Conservation (phyloP, 495 filamentous ascomycete species). For the Choiromyces venosus region DNA sequence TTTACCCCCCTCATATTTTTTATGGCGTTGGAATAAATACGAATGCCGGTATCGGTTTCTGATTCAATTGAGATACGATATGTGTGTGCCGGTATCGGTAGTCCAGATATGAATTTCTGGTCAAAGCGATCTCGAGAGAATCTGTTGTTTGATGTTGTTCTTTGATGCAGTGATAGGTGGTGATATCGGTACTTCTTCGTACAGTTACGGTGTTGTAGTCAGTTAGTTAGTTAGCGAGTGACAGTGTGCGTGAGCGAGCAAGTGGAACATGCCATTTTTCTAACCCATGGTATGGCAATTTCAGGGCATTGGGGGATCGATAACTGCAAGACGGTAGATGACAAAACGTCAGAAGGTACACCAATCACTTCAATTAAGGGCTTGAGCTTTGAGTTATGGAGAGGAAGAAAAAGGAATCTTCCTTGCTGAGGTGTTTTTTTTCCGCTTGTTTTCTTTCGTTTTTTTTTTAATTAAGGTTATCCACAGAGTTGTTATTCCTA, state of each 20-base stretch:
- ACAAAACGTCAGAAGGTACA: background rate
- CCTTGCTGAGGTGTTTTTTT: background rate
- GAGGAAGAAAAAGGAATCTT: slow-evolving; percentile 1
- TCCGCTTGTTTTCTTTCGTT: slow-evolving; percentile 3
- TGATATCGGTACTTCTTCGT: background rate
- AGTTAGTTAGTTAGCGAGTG: background rate
- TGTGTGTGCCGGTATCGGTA: background rate
- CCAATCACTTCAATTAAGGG: background rate
- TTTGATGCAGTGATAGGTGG: background rate
- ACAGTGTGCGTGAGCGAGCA: background rate
- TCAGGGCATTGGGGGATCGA: background rate
- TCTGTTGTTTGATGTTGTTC: background rate
- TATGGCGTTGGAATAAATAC: background rate
- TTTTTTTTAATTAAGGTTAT: slow-evolving; percentile 11
- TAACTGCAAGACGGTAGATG: background rate
- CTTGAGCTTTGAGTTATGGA: background rate
- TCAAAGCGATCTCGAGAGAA: background rate
- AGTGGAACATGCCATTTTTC: background rate
- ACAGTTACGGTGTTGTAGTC: background rate
- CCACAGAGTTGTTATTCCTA: background rate
- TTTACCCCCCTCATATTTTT: no score
- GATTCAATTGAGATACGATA: background rate
- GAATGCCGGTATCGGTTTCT: background rate
- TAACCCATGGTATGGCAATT: background rate
- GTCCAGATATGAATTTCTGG: background rate